Percentiles rank a stretch among this genome's conserved stretches.
phyloP scores from a whole-genome alignment of 225 moss, liverwort and hornwort genomes.

The Thuidium tamariscinum region DNA sequence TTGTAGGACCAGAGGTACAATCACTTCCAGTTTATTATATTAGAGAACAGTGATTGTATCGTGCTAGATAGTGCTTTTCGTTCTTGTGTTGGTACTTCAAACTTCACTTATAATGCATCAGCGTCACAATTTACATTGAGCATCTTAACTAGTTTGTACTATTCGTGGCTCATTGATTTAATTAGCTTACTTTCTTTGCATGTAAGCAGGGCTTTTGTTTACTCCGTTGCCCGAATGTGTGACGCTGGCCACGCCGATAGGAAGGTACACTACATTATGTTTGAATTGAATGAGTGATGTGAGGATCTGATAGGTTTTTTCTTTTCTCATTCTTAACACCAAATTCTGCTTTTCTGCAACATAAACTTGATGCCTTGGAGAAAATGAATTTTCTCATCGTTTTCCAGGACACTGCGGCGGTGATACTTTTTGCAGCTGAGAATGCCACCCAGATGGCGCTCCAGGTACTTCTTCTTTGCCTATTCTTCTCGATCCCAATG shows the following conservation, averaged over 20 bases:
- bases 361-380: background rate
- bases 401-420: constrained; percentile 84
- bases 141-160: background rate
- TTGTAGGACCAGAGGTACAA: background rate
- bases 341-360: background rate
- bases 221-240: constrained; percentile 82
- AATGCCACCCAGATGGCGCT: constrained; percentile 99
- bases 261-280: constrained; percentile 39
- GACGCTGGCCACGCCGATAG: constrained; percentile 70
- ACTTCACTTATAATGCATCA: background rate
- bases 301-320: background rate
- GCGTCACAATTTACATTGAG: background rate
- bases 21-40: background rate
- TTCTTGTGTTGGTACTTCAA: background rate
- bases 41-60: background rate
- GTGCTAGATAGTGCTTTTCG: background rate
- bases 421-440: constrained; percentile 93
- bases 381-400: background rate
- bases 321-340: background rate
- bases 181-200: background rate
- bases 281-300: background rate
- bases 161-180: background rate
- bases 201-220: constrained; percentile 78
- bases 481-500: background rate
- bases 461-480: constrained; percentile 41